phyloP scores from a whole-genome alignment of 805 yeast species.

The Sungouiella thailandica region DNA sequence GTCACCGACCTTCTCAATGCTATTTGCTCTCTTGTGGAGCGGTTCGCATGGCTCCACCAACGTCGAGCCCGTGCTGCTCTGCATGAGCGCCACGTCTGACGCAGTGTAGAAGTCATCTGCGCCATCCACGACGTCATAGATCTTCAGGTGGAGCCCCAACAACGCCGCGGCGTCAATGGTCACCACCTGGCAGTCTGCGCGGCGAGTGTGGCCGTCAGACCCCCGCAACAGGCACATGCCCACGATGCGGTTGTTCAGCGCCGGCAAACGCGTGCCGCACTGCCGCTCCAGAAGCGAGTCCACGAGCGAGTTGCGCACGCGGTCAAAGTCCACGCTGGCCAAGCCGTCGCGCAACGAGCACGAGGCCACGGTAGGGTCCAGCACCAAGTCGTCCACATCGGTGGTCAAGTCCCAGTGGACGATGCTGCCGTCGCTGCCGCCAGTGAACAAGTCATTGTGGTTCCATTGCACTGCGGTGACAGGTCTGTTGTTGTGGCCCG shows the following conservation, averaged over 20 bases:
- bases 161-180: slow-evolving; percentile 52
- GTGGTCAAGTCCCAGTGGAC: slow-evolving; percentile 58
- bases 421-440: slow-evolving; percentile 63
- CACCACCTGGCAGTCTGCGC: slow-evolving; percentile 33
- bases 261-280: slow-evolving; percentile 62
- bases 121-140: slow-evolving; percentile 25
- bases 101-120: slow-evolving; percentile 23
- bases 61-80: slow-evolving; percentile 6
- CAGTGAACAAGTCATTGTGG: slow-evolving; percentile 48
- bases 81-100: slow-evolving; percentile 15
- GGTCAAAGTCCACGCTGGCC: slow-evolving; percentile 34
- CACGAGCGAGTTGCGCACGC: slow-evolving; percentile 27
- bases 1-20: slow-evolving; percentile 1
- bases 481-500: slow-evolving; percentile 48
- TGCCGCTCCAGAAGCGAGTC: slow-evolving; percentile 38
- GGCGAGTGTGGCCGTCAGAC: slow-evolving; percentile 5
- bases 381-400: slow-evolving; percentile 12
- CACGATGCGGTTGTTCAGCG: slow-evolving; percentile 47
- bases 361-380: slow-evolving; percentile 10
- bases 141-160: slow-evolving; percentile 50
- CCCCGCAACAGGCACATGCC: slow-evolving; percentile 36
- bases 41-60: slow-evolving; percentile 8
- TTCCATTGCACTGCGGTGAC: slow-evolving; percentile 62
- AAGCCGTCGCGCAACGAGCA: slow-evolving; percentile 48
- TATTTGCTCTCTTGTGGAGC: slow-evolving; percentile 1